Evolutionary conservation across 1,139 yeast species (phyloP).

Genomic region (Meyerozyma smithsonii): DNA sequence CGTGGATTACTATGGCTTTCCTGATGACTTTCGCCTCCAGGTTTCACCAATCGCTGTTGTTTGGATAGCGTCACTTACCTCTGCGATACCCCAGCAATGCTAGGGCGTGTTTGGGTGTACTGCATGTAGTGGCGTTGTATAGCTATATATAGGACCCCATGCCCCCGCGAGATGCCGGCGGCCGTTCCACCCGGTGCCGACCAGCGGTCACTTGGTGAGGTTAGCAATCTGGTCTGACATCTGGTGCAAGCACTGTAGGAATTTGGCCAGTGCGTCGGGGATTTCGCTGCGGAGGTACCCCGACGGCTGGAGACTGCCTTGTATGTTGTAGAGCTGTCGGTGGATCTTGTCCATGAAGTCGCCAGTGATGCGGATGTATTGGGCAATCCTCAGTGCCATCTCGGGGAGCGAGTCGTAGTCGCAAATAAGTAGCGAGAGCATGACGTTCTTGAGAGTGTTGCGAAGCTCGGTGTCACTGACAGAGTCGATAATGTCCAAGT

Average conservation of each 20-base stretch:
- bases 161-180: too few relatives aligned
- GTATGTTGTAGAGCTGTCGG: conserved; percentile 6
- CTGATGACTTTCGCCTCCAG: neutral
- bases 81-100: neutral
- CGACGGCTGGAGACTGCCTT: conserved; percentile 9
- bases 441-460: conserved; percentile 11
- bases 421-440: conserved; percentile 12
- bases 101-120: neutral
- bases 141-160: too few relatives aligned
- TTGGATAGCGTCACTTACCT: neutral
- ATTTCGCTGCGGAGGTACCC: conserved; percentile 9
- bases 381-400: conserved; percentile 7
- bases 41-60: neutral
- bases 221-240: conserved; percentile 1
- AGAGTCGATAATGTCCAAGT: conserved; percentile 9
- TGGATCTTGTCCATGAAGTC: conserved; percentile 11
- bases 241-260: conserved; percentile 10
- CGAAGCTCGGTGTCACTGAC: conserved; percentile 7
- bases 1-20: neutral
- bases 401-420: conserved; percentile 12
- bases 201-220: neutral
- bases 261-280: conserved; percentile 6
- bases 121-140: neutral
- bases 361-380: conserved; percentile 7
- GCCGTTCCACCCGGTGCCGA: too few relatives aligned